These are phyloP conservation scores for Polyporus tsugae DNA, from an alignment of 1,284 basidiomycete genomes.

Conservation along the genomic window DNA sequence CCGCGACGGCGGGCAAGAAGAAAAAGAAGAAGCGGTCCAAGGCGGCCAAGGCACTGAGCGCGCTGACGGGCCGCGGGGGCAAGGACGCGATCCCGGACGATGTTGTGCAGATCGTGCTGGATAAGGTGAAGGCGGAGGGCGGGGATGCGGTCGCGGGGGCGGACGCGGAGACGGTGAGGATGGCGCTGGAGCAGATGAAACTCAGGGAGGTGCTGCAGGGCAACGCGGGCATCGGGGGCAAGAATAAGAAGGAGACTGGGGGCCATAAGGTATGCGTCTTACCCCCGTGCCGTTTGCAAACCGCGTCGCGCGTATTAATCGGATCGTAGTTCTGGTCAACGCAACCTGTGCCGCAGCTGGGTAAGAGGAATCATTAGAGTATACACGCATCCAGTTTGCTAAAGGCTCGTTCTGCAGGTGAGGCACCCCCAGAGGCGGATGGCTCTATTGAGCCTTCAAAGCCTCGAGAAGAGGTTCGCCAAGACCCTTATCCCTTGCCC, in stretches of 20 bases:
- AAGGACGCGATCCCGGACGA: slow-evolving; percentile 64
- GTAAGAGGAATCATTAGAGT: slow-evolving; percentile 45
- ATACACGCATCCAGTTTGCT: slow-evolving; percentile 14
- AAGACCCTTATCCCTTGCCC: slow-evolving; percentile 89
- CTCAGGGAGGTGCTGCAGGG: slow-evolving; percentile 79
- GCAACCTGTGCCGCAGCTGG: slow-evolving; percentile 92
- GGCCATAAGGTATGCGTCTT: slow-evolving; percentile 79
- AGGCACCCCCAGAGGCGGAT: slow-evolving; percentile 73
- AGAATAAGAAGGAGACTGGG: slow-evolving; percentile 80
- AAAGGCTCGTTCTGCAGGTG: slow-evolving; percentile 53
- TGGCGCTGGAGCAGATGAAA: slow-evolving; percentile 72
- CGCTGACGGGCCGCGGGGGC: slow-evolving; percentile 45
- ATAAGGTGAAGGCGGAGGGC: slow-evolving; percentile 66
- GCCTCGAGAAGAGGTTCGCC: slow-evolving; percentile 80
- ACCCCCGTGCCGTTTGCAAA: not conserved
- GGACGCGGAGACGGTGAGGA: slow-evolving; percentile 65
- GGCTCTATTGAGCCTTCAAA: slow-evolving; percentile 91
- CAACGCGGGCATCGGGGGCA: slow-evolving; percentile 72
- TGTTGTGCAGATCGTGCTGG: slow-evolving; percentile 65
- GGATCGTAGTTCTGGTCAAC: slow-evolving; percentile 88
- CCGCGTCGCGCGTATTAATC: slow-evolving; percentile 16
- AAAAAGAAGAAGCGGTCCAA: slow-evolving; percentile 82
- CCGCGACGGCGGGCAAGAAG: slow-evolving; percentile 62
- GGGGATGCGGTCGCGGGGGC: slow-evolving; percentile 56
- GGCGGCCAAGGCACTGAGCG: slow-evolving; percentile 59